These are phyloP conservation scores for Solanum chiquidenum DNA, from an alignment of 257 asterid species.

Conservation along the genomic window DNA sequence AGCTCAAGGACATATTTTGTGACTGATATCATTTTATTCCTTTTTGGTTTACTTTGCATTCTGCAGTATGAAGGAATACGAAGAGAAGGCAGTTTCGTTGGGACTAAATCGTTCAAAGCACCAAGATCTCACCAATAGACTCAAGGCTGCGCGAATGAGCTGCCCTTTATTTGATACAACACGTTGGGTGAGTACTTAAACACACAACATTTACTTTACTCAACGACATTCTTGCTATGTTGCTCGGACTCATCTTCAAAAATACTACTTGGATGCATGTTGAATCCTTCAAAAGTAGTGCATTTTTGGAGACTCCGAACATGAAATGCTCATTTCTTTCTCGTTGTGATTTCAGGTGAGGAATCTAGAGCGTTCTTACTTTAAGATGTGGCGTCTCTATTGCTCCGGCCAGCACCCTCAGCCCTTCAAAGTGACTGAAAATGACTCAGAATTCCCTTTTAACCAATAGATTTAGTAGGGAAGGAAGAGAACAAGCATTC, in stretches of 20 bases:
- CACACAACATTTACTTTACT: too few relatives aligned
- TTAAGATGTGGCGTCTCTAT: constrained; percentile 69
- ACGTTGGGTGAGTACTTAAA: constrained; percentile 64
- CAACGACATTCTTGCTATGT: too few relatives aligned
- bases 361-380: constrained; percentile 83
- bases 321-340: background rate
- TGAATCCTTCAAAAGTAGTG: too few relatives aligned
- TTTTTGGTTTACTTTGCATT: background rate
- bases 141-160: constrained; percentile 64
- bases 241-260: background rate
- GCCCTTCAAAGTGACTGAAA: constrained; percentile 77
- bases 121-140: constrained; percentile 62
- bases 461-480: constrained; percentile 16
- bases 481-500: background rate
- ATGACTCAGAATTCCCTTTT: constrained; percentile 63
- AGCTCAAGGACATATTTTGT: too few relatives aligned
- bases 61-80: constrained; percentile 80
- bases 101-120: constrained; percentile 66
- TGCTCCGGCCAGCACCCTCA: constrained; percentile 31
- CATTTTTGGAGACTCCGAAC: background rate
- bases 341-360: constrained; percentile 37
- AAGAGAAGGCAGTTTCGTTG: constrained; percentile 78
- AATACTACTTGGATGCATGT: background rate
- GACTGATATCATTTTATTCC: background rate
- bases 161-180: constrained; percentile 84